Conservation (phyloP, 202 grass and related monocot genomes). For the Zizania palustris region DNA sequence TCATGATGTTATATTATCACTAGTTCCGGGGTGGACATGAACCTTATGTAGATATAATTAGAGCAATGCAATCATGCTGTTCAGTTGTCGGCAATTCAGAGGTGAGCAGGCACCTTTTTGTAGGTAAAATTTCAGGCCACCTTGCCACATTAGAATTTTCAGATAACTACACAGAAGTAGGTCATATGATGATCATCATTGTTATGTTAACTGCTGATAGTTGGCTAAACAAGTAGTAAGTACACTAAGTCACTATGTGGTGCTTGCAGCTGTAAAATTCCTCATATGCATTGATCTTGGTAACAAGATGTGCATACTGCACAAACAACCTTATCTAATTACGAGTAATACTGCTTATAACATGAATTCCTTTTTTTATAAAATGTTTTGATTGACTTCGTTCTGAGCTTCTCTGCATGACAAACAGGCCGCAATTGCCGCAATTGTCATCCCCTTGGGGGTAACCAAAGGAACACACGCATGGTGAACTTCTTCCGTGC, state of each 20-base stretch:
- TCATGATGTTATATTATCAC: neutral
- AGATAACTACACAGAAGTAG: neutral
- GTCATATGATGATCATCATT: neutral
- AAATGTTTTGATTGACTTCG: conserved; percentile 16
- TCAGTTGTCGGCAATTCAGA: neutral
- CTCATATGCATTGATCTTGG: neutral
- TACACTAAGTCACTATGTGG: neutral
- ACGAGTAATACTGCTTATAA: neutral
- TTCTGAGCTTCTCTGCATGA: conserved; percentile 8
- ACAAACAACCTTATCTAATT: neutral
- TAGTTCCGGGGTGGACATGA: neutral
- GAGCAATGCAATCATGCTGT: neutral
- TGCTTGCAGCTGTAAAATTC: conserved; percentile 1
- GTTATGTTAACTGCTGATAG: neutral
- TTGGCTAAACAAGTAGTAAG: neutral
- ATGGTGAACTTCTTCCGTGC: conserved; percentile 39
- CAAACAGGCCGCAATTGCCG: conserved; percentile 64
- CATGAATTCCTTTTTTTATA: neutral
- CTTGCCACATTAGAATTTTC: neutral
- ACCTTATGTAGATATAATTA: neutral
- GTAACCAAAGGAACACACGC: conserved; percentile 51
- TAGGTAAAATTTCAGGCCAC: neutral
- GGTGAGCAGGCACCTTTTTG: neutral
- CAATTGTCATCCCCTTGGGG: conserved; percentile 60
- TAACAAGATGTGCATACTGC: neutral